phyloP scores from a whole-genome alignment of 1,284 basidiomycete genomes.

The Ustilago tritici region DNA sequence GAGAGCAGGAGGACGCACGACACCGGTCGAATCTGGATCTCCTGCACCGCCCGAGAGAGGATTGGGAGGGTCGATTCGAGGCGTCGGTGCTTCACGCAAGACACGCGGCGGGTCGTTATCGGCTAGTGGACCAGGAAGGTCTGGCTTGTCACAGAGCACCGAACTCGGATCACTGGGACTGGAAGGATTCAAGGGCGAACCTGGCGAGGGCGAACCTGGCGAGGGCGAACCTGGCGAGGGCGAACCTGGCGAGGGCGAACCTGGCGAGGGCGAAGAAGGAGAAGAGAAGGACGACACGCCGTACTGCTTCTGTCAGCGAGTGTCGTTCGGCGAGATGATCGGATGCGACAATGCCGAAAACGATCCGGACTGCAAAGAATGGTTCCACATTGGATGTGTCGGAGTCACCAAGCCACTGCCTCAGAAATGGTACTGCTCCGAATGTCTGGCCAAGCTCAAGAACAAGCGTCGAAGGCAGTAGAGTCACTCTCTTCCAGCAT shows the following conservation, averaged over 20 bases:
- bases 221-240: conserved; percentile 52
- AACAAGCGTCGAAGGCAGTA: conserved; percentile 45
- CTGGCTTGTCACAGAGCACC: conserved; percentile 40
- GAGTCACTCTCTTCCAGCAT: neutral
- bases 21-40: conserved; percentile 46
- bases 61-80: conserved; percentile 35
- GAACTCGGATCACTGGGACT: conserved; percentile 33
- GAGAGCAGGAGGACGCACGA: conserved; percentile 43
- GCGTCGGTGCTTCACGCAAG: conserved; percentile 33
- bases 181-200: conserved; percentile 46
- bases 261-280: conserved; percentile 51
- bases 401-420: conserved; percentile 67
- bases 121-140: conserved; percentile 35
- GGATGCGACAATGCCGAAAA: conserved; percentile 60
- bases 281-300: conserved; percentile 65
- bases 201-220: conserved; percentile 49
- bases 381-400: conserved; percentile 69
- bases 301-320: conserved; percentile 68
- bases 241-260: conserved; percentile 51
- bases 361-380: conserved; percentile 66
- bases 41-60: conserved; percentile 47
- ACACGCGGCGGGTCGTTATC: conserved; percentile 41
- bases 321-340: conserved; percentile 68
- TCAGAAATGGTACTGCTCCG: conserved; percentile 65
- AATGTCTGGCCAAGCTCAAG: conserved; percentile 53